Percentiles rank a stretch among this genome's conserved stretches.
These are phyloP conservation scores for Colletotrichum lindemuthianum DNA, from an alignment of 2,329 filamentous ascomycete species.

Conservation along the genomic window DNA sequence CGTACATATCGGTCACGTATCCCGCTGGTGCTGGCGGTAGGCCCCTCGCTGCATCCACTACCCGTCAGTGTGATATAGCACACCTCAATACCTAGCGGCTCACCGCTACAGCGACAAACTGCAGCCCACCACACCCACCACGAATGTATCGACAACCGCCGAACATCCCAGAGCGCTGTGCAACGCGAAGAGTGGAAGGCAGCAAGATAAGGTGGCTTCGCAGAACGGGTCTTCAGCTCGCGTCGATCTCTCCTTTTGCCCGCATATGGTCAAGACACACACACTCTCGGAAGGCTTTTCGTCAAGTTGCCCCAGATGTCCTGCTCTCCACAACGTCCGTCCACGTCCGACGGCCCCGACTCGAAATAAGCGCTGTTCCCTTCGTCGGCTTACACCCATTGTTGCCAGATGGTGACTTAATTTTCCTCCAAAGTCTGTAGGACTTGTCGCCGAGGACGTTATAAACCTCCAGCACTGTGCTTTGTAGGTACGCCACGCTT, in stretches of 20 bases:
- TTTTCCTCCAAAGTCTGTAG: no score
- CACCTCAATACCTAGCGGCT: not conserved
- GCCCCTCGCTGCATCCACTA: conserved; percentile 7
- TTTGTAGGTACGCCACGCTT: no score
- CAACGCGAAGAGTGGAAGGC: conserved; percentile 19
- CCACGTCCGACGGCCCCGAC: no score
- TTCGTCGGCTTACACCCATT: no score
- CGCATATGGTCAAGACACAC: conserved; percentile 17
- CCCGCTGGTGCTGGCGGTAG: conserved; percentile 7
- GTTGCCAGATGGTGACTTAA: no score
- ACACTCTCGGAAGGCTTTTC: not conserved
- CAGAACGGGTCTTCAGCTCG: conserved; percentile 3
- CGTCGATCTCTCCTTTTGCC: not conserved
- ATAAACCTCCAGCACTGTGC: no score
- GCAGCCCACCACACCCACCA: not conserved
- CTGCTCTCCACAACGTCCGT: not conserved
- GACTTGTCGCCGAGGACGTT: no score
- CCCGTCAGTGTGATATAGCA: not conserved
- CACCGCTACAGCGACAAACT: conserved; percentile 1
- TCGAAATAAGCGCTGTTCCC: no score
- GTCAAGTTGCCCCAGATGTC: no score
- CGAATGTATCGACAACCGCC: conserved; percentile 9
- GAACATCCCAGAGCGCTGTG: conserved; percentile 11
- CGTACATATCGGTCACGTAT: conserved; percentile 5
- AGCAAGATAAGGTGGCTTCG: not conserved